Conservation (phyloP, 129 eudicot species). For the Helianthus annuus region DNA sequence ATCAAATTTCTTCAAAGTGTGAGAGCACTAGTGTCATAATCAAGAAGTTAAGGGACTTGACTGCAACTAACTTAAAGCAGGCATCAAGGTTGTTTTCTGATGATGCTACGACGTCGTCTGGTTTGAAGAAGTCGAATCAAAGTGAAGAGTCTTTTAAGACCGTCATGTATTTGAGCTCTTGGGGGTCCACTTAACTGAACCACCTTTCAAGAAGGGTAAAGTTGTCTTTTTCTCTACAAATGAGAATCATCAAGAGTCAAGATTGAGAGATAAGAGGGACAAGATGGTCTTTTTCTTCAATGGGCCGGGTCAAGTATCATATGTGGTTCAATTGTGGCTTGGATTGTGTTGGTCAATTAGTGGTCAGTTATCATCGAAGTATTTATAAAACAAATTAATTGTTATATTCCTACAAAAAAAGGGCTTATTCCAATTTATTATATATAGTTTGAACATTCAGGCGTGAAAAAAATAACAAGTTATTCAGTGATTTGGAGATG, state of each 20-base stretch:
- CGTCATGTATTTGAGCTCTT: conserved; percentile 50
- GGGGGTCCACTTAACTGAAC: conserved; percentile 38
- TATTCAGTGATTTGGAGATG: too few relatives aligned
- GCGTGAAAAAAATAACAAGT: too few relatives aligned
- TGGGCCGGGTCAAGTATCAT: too few relatives aligned
- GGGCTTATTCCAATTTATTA: too few relatives aligned
- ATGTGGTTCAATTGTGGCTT: too few relatives aligned
- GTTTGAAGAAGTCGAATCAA: conserved; percentile 25
- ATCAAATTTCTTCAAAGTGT: conserved; percentile 16
- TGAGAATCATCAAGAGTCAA: background rate
- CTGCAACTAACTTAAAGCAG: conserved; percentile 20
- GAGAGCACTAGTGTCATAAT: conserved; percentile 12
- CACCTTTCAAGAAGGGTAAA: background rate
- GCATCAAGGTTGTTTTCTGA: conserved; percentile 20
- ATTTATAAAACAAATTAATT: too few relatives aligned
- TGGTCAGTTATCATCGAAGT: too few relatives aligned
- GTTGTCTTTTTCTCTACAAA: background rate
- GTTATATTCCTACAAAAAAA: too few relatives aligned
- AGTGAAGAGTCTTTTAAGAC: conserved; percentile 37
- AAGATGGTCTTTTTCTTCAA: too few relatives aligned
- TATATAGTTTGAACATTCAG: too few relatives aligned
- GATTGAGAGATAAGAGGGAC: too few relatives aligned
- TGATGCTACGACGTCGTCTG: background rate
- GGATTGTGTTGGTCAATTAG: too few relatives aligned
- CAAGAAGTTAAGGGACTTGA: conserved; percentile 25